These are phyloP conservation scores for Plasmodium inui DNA, from an alignment of 169 alveolate genomes.

Conservation along the genomic window DNA sequence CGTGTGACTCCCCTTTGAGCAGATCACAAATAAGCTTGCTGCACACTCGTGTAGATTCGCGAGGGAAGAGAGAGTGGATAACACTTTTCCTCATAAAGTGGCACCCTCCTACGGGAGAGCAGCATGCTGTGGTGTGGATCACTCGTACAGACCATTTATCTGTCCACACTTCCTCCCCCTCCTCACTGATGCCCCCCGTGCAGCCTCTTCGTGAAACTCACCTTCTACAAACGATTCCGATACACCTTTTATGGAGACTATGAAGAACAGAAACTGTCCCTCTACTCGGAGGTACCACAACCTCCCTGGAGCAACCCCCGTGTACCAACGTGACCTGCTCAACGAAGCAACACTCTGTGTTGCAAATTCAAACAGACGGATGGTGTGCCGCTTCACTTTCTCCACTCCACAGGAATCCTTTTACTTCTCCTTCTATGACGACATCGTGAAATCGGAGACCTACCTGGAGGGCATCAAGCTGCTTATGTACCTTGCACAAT, in stretches of 20 bases:
- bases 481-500: conserved; percentile 19
- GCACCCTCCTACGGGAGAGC: too few species aligned
- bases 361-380: not conserved
- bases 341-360: not conserved
- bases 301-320: too few species aligned
- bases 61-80: too few species aligned
- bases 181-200: not conserved
- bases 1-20: too few species aligned
- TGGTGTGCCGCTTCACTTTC: not conserved
- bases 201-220: conserved; percentile 29
- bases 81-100: too few species aligned
- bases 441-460: conserved; percentile 34
- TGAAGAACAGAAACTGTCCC: conserved; percentile 40
- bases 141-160: not conserved
- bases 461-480: conserved; percentile 33
- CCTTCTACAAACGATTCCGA: conserved; percentile 57
- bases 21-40: too few species aligned
- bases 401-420: conserved; percentile 41
- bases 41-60: too few species aligned
- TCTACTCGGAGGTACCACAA: conserved; percentile 61
- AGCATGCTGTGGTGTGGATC: not conserved
- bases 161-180: not conserved
- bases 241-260: conserved; percentile 32
- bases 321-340: not conserved
- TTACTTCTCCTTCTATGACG: conserved; percentile 64